phyloP scores from a whole-genome alignment of 2,329 filamentous ascomycete species.

The Leptoxyphium fumago region DNA sequence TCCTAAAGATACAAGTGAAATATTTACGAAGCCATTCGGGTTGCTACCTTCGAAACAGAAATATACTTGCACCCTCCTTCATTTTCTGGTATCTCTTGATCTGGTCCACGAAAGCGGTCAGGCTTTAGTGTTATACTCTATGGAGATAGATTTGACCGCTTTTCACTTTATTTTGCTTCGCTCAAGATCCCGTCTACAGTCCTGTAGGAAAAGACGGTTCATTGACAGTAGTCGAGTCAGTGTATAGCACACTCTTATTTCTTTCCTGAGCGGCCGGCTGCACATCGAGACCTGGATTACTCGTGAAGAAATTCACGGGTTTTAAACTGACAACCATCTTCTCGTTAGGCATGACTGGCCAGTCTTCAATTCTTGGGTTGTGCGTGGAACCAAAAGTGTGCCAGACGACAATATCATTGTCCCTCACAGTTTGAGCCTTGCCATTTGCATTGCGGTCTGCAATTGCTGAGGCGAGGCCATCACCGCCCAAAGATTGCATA shows the following conservation, averaged over 20 bases:
- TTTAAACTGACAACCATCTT: slow-evolving; percentile 33
- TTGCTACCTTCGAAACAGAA: too few relatives aligned
- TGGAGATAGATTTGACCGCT: too few relatives aligned
- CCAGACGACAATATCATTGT: slow-evolving; percentile 37
- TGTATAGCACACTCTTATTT: background rate
- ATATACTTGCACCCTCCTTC: too few relatives aligned
- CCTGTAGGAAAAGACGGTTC: too few relatives aligned
- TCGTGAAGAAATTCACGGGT: slow-evolving; percentile 39
- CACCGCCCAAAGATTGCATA: slow-evolving; percentile 18
- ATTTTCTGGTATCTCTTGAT: too few relatives aligned
- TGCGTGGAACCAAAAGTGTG: slow-evolving; percentile 37
- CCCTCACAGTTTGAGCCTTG: slow-evolving; percentile 26
- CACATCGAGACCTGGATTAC: slow-evolving; percentile 40
- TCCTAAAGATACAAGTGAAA: too few relatives aligned
- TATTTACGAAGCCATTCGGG: too few relatives aligned
- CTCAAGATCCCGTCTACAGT: too few relatives aligned
- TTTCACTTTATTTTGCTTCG: too few relatives aligned
- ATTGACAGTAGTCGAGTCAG: too few relatives aligned
- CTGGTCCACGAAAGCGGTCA: too few relatives aligned
- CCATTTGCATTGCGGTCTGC: slow-evolving; percentile 21
- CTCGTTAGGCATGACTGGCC: slow-evolving; percentile 36
- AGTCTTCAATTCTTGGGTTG: slow-evolving; percentile 37
- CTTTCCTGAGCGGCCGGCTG: slow-evolving; percentile 13
- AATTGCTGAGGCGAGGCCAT: slow-evolving; percentile 21
- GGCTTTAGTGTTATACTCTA: too few relatives aligned